These are phyloP conservation scores for Colletotrichum sp. DNA, from an alignment of 2,329 filamentous ascomycete genomes.

Conservation along the genomic window DNA sequence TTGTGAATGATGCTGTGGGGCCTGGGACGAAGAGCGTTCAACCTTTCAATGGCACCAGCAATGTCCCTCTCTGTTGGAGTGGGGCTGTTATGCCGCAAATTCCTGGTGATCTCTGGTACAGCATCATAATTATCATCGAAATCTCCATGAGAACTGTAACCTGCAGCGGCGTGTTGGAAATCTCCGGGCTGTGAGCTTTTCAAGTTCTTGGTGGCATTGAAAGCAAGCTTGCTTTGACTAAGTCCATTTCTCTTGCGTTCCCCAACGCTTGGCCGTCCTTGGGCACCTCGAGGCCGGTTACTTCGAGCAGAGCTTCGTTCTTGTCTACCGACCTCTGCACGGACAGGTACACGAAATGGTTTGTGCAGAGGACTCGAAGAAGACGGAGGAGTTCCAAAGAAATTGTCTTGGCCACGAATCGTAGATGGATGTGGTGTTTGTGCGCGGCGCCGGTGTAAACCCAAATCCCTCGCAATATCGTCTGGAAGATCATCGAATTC, in stretches of 20 bases:
- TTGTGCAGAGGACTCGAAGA: conserved; percentile 5
- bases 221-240: not conserved
- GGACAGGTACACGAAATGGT: not conserved
- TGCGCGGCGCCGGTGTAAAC: not conserved
- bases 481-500: not conserved
- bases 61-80: not conserved
- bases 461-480: not conserved
- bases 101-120: not conserved
- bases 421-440: not conserved
- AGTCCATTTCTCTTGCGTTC: not conserved
- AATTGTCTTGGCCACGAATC: not conserved
- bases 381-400: conserved; percentile 1
- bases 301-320: not conserved
- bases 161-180: not conserved
- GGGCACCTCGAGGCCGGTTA: not conserved
- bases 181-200: not conserved
- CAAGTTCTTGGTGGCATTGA: not conserved
- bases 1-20: not conserved
- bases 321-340: not conserved
- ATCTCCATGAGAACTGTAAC: not conserved
- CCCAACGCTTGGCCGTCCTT: not conserved
- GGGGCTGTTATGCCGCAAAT: not conserved
- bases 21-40: not conserved
- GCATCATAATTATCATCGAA: not conserved
- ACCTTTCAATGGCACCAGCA: not conserved